Base-by-base conservation (phyloP, 73 alveolate species). In the Symbiodinium natans region DNA sequence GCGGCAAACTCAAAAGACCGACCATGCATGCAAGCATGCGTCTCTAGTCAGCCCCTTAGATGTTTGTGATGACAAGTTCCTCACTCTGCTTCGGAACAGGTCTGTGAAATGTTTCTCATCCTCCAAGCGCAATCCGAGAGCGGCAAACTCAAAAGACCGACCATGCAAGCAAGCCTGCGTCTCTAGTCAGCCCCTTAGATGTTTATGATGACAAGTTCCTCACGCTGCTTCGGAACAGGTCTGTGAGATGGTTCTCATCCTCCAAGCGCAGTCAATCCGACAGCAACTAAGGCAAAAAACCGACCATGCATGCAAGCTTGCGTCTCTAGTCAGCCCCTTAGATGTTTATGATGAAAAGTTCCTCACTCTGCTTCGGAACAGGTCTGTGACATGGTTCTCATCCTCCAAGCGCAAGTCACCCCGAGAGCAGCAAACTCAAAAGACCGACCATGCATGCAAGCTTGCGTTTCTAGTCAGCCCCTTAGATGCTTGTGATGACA, bases 121-220 rank as follows among this genome's bases (percentile, higher is more conserved):
- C 56, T 43, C 68, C 68, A 52, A 52, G 68, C 0, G n/a, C n/a
- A 21, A 52, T 21, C 68, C 1, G 27, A 17, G 68, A 3, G 2
- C 68, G 21, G 25, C 68, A 52, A 27, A 2, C 29, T 27, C 13
- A 4, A 21, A 52, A 52, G 68, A 27, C 68, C 68, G 21, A 52
- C 21, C 68, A 21, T 21, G n/a, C 68, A 52, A 17, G 68, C 68
- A 52, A 21, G 21, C 13, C 68, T 21, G 5, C 5, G 59, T 46
- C 59, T 52, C 68, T 2, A 52, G 68, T 86, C 94, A 86, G 94
- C 94, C 94, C 94, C 94, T 86, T 86, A 86, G 94, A 86, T 86
- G 94, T 86, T 46, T 46, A 31, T 83, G 39, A 52, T 38, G 21
- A 3, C 56, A 5, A 33, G 54, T 85, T 85, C 93, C 93, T 85